Conservation (phyloP, 441 rosid genomes). For the Pelargonium citronellum region DNA sequence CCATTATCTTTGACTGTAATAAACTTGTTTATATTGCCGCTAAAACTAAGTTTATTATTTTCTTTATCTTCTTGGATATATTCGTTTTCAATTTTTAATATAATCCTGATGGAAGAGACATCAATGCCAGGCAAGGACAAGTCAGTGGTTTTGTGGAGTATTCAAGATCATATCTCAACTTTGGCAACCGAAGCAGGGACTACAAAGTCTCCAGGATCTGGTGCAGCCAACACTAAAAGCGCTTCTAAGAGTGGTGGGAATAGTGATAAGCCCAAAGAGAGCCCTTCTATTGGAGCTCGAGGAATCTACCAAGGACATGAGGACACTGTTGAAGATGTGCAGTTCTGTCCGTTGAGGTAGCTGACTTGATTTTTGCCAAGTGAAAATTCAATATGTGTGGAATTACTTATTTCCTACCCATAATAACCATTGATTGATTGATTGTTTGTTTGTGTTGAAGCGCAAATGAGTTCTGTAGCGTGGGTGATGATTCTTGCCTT, state of each 20-base stretch:
- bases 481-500: slow-evolving; percentile 99
- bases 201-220: slow-evolving; percentile 55
- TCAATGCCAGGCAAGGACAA: slow-evolving; percentile 81
- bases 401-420: not conserved
- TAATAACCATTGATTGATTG: slow-evolving; percentile 18
- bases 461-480: slow-evolving; percentile 94
- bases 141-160: slow-evolving; percentile 93
- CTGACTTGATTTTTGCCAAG: slow-evolving; percentile 5
- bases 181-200: slow-evolving; percentile 47
- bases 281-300: slow-evolving; percentile 82
- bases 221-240: slow-evolving; percentile 63
- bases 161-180: slow-evolving; percentile 84
- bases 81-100: not conserved
- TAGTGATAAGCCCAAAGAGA: slow-evolving; percentile 49
- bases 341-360: slow-evolving; percentile 94
- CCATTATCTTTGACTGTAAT: not conserved
- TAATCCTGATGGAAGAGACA: slow-evolving; percentile 18
- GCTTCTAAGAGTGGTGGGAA: slow-evolving; percentile 44
- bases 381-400: not conserved
- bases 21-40: not conserved
- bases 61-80: not conserved
- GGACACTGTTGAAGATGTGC: slow-evolving; percentile 96
- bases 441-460: slow-evolving; percentile 28
- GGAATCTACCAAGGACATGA: slow-evolving; percentile 85
- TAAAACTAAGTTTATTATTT: not conserved